Evolutionary conservation across 2,329 filamentous ascomycete genomes (phyloP).

Genomic region (Onygenales sp.): DNA sequence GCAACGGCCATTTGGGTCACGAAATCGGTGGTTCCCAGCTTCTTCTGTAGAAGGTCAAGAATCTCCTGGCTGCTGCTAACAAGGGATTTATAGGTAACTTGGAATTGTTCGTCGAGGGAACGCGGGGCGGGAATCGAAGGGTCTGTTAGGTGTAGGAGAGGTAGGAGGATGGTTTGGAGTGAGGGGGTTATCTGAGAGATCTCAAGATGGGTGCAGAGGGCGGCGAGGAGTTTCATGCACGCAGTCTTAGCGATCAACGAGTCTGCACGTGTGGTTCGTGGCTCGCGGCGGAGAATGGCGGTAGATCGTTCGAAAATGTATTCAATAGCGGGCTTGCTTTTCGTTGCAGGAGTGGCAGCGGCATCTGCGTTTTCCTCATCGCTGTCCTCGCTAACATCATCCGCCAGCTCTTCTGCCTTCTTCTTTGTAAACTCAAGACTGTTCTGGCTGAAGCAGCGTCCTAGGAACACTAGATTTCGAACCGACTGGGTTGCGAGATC

Average conservation of each 20-base stretch:
- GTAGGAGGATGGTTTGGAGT: conserved; percentile 55
- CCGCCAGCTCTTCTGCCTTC: conserved; percentile 30
- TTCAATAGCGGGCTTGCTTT: conserved; percentile 48
- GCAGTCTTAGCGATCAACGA: conserved; percentile 66
- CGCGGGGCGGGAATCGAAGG: conserved; percentile 62
- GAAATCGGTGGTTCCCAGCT: conserved; percentile 71
- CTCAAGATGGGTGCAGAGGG: conserved; percentile 55
- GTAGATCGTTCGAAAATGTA: conserved; percentile 74
- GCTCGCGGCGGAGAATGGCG: conserved; percentile 67
- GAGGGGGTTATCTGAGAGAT: conserved; percentile 50
- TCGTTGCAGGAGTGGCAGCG: conserved; percentile 32
- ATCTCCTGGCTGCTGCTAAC: conserved; percentile 64
- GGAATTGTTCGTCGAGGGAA: conserved; percentile 62
- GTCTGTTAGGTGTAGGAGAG: conserved; percentile 78
- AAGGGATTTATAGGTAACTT: conserved; percentile 58
- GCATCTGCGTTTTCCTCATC: conserved; percentile 37
- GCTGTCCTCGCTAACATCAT: conserved; percentile 28
- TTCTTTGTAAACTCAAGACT: conserved; percentile 35
- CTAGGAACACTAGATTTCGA: conserved; percentile 76
- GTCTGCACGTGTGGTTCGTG: conserved; percentile 49
- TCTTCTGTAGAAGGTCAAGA: conserved; percentile 74
- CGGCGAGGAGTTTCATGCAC: conserved; percentile 63
- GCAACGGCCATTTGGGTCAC: conserved; percentile 64
- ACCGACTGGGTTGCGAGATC: conserved; percentile 68
- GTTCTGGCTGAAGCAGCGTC: conserved; percentile 53